Percentiles rank a stretch among this genome's conserved stretches.
These are phyloP conservation scores for Lepidopterella palustris DNA, from an alignment of 495 filamentous ascomycete species.

Conservation along the genomic window DNA sequence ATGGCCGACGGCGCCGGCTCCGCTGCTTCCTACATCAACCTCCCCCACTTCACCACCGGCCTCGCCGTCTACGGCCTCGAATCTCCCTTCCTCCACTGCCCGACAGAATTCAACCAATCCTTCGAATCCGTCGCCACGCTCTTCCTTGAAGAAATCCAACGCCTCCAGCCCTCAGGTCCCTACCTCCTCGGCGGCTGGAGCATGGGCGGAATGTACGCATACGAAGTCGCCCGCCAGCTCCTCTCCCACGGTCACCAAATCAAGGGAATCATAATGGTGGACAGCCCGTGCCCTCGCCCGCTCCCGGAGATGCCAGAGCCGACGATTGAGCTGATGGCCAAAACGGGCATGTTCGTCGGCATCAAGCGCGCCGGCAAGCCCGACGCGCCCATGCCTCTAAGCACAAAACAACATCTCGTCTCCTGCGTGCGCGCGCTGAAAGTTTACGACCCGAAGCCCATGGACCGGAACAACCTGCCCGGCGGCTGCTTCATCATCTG, in stretches of 20 bases:
- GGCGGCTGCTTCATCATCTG: too few species aligned
- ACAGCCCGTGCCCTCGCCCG: conserved; percentile 74
- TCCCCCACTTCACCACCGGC: conserved; percentile 46
- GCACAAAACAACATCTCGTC: too few species aligned
- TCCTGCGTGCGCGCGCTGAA: too few species aligned
- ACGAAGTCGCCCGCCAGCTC: conserved; percentile 68
- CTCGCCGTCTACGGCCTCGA: conserved; percentile 54
- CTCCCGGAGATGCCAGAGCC: too few species aligned
- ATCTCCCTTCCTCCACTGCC: conserved; percentile 58
- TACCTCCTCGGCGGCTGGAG: conserved; percentile 69
- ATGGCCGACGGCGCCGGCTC: conserved; percentile 73
- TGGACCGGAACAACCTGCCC: too few species aligned
- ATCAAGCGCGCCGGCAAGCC: too few species aligned
- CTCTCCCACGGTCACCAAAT: conserved; percentile 60
- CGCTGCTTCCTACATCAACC: conserved; percentile 52
- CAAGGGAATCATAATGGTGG: conserved; percentile 67
- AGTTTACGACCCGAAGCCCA: too few species aligned
- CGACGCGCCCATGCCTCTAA: too few species aligned
- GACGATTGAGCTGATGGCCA: too few species aligned
- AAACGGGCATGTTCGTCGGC: too few species aligned
- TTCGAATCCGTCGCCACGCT: conserved; percentile 49
- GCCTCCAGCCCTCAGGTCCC: conserved; percentile 67
- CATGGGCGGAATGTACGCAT: conserved; percentile 79
- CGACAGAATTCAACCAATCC: conserved; percentile 46
- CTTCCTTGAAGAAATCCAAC: conserved; percentile 58